phyloP scores from a whole-genome alignment of 2,329 filamentous ascomycete genomes.

The Neurospora sp. region DNA sequence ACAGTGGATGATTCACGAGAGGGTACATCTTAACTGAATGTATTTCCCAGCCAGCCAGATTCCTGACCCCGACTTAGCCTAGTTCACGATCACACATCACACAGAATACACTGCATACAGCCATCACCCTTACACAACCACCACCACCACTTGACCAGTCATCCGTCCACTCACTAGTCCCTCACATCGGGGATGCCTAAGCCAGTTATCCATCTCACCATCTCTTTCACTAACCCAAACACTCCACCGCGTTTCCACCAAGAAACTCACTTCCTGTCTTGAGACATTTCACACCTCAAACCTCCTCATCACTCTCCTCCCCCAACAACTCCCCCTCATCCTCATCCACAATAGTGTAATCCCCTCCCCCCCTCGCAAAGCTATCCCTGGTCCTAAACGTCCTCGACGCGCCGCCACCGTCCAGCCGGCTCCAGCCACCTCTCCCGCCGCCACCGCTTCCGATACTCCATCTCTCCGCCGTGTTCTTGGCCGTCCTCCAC shows the following conservation, averaged over 20 bases:
- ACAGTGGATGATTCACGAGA: too few species aligned
- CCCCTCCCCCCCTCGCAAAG: slow-evolving; percentile 77
- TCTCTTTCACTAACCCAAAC: not conserved
- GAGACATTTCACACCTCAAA: slow-evolving; percentile 28
- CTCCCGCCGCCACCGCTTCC: slow-evolving; percentile 29
- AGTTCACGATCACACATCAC: too few species aligned
- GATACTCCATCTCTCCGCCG: slow-evolving; percentile 33
- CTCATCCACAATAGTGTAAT: slow-evolving; percentile 81
- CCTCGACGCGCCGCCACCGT: slow-evolving; percentile 45
- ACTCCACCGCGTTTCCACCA: not conserved
- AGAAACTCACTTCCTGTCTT: not conserved
- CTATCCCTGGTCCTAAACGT: slow-evolving; percentile 82
- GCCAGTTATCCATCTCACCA: not conserved
- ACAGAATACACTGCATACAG: too few species aligned
- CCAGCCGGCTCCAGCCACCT: slow-evolving; percentile 41
- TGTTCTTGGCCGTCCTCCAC: slow-evolving; percentile 53
- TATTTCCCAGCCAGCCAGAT: too few species aligned
- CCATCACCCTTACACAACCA: too few species aligned
- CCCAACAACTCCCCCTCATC: slow-evolving; percentile 92
- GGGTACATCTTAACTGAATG: too few species aligned
- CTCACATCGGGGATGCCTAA: not conserved
- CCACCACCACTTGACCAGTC: not conserved
- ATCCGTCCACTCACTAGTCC: not conserved
- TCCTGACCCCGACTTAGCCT: too few species aligned
- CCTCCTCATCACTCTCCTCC: slow-evolving; percentile 88